phyloP scores from a whole-genome alignment of 2,329 filamentous ascomycete genomes.

The Boeremia lycopersici region DNA sequence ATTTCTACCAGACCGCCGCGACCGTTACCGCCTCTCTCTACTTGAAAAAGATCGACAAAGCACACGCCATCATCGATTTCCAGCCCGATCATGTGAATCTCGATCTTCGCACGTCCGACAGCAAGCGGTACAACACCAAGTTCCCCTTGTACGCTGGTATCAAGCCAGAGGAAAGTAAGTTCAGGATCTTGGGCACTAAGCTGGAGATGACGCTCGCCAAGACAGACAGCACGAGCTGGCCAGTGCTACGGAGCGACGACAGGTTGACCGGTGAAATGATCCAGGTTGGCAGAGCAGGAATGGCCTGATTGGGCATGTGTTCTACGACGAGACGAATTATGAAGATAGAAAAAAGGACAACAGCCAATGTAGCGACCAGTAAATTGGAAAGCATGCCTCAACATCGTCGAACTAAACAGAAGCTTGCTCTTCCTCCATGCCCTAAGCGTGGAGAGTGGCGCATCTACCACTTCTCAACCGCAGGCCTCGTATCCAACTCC shows the following conservation, averaged over 20 bases:
- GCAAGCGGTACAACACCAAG: constrained; percentile 77
- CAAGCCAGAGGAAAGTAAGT: constrained; percentile 74
- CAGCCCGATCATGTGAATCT: constrained; percentile 67
- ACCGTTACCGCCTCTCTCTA: constrained; percentile 91
- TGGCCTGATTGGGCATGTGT: constrained; percentile 16
- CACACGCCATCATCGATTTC: constrained; percentile 75
- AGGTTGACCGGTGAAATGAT: constrained; percentile 77
- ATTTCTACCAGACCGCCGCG: constrained; percentile 92
- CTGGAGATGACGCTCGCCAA: constrained; percentile 78
- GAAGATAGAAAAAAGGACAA: constrained; percentile 4
- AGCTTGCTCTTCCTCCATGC: neutral
- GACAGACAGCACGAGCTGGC: constrained; percentile 81
- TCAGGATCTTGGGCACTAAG: constrained; percentile 87
- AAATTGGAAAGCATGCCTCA: neutral
- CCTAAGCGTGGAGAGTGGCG: neutral
- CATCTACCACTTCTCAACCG: constrained; percentile 79
- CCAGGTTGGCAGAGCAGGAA: constrained; percentile 79
- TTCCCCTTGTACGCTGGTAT: constrained; percentile 80
- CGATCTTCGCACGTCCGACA: constrained; percentile 84
- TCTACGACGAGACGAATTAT: constrained; percentile 14
- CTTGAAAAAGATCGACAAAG: constrained; percentile 94
- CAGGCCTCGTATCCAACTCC: constrained; percentile 80
- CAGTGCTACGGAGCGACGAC: constrained; percentile 81
- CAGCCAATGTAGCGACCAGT: neutral
- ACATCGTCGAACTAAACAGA: neutral